Evolutionary conservation across 805 yeast species (phyloP), one percentile per base, ranked within the genome.

Genomic region (Lachancea lanzarotensis): DNA sequence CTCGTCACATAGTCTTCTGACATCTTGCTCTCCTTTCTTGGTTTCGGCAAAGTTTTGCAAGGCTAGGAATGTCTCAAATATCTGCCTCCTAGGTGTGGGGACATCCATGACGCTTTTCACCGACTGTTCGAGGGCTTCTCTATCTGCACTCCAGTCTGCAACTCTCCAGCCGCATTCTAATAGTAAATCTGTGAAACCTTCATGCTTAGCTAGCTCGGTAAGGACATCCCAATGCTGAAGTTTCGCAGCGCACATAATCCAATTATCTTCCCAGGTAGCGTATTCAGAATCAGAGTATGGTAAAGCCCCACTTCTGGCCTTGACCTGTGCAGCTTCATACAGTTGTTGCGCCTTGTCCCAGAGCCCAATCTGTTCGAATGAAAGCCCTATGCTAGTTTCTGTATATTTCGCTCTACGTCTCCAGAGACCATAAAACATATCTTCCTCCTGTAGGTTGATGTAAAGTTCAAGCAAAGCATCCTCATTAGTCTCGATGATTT

Each of bases 101-200:
- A 90, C 96, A 66, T 93, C 98, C 96, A 93, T 89, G 4, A 93
- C 95, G 35, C 95, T 85, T 64, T 89, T 87, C 20, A 93, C 95
- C 1, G 95, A 84, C 57, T 87, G 96, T 59, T 90, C 97, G 32
- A 93, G 70, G 0, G 98, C 93, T 52, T 91, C 98, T 51, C 90
- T 76, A 57, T 95, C 98, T 8, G 95, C 82, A 48, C 82, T 83
- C 98, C 98, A 93, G 59, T 93, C 98, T 7, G 98, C 97, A 33
- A 93, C 95, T 58, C 99, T 75, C 99, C 99, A 93, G 32, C 98
- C 98, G 74, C 98, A 95, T 63, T 93, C 99, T n/a, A 93, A 71
- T 20, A 95, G 68, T 52, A 93, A 71, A 58, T 93, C 98, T 0
- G 97, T 89, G 61, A 91, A 95, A 0, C 97, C 97, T 70, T 95